These are phyloP conservation scores for Sapria himalayana DNA, from an alignment of 345 rosid species.

Conservation along the genomic window DNA sequence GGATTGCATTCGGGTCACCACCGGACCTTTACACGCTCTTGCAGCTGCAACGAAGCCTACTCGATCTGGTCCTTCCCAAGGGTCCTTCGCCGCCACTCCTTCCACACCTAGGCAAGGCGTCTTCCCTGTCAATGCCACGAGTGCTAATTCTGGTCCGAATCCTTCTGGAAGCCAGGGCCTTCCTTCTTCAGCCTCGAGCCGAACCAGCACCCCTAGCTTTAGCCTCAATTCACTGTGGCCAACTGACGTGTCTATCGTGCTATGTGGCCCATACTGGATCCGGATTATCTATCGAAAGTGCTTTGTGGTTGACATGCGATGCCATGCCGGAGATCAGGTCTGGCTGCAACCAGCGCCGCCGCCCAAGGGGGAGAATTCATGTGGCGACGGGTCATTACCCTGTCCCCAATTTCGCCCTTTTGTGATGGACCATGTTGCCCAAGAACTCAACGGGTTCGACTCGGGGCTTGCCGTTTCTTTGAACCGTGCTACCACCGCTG, in stretches of 20 bases:
- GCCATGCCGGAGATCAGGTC: constrained; percentile 98
- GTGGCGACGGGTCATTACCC: constrained; percentile 95
- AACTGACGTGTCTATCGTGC: constrained; percentile 92
- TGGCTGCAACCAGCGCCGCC: constrained; percentile 99
- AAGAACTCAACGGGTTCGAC: constrained; percentile 81
- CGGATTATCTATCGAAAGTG: constrained; percentile 80
- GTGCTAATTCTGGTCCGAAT: constrained; percentile 24
- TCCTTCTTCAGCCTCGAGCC: constrained; percentile 49
- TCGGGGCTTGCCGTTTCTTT: constrained; percentile 39
- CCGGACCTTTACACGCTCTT: constrained; percentile 88
- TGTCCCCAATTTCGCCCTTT: constrained; percentile 99
- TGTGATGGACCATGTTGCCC: constrained; percentile 99
- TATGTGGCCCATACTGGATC: constrained; percentile 98
- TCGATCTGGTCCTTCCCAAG: constrained; percentile 63
- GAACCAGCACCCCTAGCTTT: constrained; percentile 91
- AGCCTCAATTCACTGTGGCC: constrained; percentile 95
- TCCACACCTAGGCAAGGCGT: constrained; percentile 51
- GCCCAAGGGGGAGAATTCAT: constrained; percentile 70
- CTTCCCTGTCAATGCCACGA: constrained; percentile 19
- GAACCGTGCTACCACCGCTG: constrained; percentile 51
- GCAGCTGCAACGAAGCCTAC: constrained; percentile 98
- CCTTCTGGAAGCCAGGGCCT: constrained; percentile 22
- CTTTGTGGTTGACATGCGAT: constrained; percentile 97
- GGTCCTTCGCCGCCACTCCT: constrained; percentile 23
- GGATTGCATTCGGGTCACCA: constrained; percentile 96